Percentiles rank a stretch among this genome's conserved stretches.
Conservation (phyloP, 1,284 basidiomycete species). For the Ustilago crameri region DNA sequence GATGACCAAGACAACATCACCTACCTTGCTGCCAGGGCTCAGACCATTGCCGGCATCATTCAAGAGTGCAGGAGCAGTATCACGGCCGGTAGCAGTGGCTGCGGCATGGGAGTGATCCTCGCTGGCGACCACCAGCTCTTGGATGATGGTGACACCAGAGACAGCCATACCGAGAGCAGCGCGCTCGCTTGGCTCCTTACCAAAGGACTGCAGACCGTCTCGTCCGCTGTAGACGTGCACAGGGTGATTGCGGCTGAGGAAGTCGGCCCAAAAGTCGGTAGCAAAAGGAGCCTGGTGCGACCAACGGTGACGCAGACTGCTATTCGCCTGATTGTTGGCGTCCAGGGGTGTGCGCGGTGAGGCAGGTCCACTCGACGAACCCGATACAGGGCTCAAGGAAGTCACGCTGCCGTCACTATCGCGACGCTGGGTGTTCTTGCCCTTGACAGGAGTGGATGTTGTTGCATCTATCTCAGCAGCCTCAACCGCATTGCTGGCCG, state of each 20-base stretch:
- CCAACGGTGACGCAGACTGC: conserved; percentile 57
- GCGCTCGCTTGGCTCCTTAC: conserved; percentile 66
- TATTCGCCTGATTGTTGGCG: conserved; percentile 29
- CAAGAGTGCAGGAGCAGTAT: conserved; percentile 22
- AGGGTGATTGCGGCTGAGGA: conserved; percentile 66
- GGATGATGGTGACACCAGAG: conserved; percentile 66
- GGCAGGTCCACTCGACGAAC: conserved; percentile 36
- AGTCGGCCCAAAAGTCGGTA: conserved; percentile 67
- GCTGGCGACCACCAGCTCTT: conserved; percentile 68
- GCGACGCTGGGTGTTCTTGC: conserved; percentile 31
- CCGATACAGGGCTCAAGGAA: conserved; percentile 42
- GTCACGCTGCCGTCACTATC: conserved; percentile 36
- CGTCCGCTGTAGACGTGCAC: conserved; percentile 59
- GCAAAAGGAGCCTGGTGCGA: conserved; percentile 67
- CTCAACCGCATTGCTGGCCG: conserved; percentile 4
- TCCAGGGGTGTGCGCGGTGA: conserved; percentile 48
- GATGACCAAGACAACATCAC: conserved; percentile 69
- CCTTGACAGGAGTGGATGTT: conserved; percentile 29
- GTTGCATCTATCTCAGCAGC: conserved; percentile 10
- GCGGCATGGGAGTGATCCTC: conserved; percentile 5
- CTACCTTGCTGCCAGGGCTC: conserved; percentile 66
- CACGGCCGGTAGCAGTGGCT: conserved; percentile 10
- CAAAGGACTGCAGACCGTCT: conserved; percentile 56
- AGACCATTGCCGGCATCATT: conserved; percentile 30
- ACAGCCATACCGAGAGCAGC: conserved; percentile 66